phyloP scores from a whole-genome alignment of 148 eudicot species.

The Linanthus parryae region DNA sequence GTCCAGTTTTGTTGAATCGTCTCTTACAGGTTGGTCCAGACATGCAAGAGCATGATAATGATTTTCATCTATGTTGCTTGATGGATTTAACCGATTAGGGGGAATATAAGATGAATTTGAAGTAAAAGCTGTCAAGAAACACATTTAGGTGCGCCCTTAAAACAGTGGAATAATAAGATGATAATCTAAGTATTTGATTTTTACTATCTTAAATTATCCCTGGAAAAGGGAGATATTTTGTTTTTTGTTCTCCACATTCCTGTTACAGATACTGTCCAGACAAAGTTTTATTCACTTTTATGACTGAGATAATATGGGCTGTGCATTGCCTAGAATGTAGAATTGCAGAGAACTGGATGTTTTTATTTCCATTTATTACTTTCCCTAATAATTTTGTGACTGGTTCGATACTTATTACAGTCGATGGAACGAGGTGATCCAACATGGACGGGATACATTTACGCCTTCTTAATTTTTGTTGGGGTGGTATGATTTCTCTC shows the following conservation, averaged over 20 bases:
- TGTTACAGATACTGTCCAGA: too few relatives aligned
- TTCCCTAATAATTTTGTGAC: background rate
- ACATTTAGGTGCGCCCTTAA: too few relatives aligned
- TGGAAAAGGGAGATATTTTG: too few relatives aligned
- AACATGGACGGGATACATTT: conserved; percentile 89
- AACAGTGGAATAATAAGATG: too few relatives aligned
- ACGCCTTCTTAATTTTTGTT: conserved; percentile 77
- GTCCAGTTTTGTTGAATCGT: conserved; percentile 48
- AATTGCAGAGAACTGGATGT: background rate
- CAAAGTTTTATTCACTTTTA: too few relatives aligned
- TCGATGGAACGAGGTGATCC: conserved; percentile 97
- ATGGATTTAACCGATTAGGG: too few relatives aligned
- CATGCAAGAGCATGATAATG: conserved; percentile 4
- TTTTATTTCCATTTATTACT: background rate
- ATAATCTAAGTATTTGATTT: too few relatives aligned
- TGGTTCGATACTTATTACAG: conserved; percentile 32
- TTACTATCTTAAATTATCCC: too few relatives aligned
- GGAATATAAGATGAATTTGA: too few relatives aligned
- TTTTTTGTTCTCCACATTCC: too few relatives aligned
- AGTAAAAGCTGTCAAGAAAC: too few relatives aligned
- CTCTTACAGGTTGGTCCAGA: conserved; percentile 33
- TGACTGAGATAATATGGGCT: too few relatives aligned
- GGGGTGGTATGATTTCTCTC: conserved; percentile 79
- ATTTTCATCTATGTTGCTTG: background rate
- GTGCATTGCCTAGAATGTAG: background rate